A percentile compares a stretch with the other conserved stretches of the same genome.
These are phyloP conservation scores for Argentina anserina DNA, from an alignment of 306 rosid species.

Conservation along the genomic window DNA sequence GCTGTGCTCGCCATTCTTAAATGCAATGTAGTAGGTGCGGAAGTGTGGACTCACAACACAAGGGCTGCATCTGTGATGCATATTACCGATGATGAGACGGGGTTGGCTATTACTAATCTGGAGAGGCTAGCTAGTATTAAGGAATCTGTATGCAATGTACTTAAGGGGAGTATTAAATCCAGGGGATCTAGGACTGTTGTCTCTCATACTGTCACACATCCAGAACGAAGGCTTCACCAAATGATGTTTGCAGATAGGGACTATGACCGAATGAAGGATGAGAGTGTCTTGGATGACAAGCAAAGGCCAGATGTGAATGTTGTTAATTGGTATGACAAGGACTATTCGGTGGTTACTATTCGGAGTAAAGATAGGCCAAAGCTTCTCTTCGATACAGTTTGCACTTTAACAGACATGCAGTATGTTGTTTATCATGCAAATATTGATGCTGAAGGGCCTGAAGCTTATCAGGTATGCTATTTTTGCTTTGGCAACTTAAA, in stretches of 20 bases:
- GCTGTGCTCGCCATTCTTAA: constrained; percentile 78
- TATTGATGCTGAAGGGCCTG: constrained; percentile 79
- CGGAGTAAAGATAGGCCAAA: constrained; percentile 79
- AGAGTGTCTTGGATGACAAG: constrained; percentile 48
- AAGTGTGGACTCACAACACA: constrained; percentile 91
- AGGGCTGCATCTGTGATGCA: constrained; percentile 83
- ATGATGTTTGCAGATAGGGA: constrained; percentile 98
- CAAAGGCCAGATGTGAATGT: constrained; percentile 81
- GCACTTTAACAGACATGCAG: constrained; percentile 95
- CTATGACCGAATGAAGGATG: constrained; percentile 47
- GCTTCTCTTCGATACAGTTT: constrained; percentile 89
- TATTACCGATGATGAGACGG: constrained; percentile 57
- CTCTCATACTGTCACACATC: constrained; percentile 64
- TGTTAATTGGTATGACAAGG: constrained; percentile 75
- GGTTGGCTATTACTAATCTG: constrained; percentile 56
- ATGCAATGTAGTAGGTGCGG: constrained; percentile 77
- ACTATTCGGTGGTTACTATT: constrained; percentile 82
- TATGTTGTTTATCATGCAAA: constrained; percentile 92
- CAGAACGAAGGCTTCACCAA: constrained; percentile 92
- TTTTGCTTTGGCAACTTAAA: constrained; percentile 10
- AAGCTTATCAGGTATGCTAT: constrained; percentile 74
- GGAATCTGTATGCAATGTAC: constrained; percentile 77
- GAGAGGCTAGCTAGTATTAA: constrained; percentile 63
- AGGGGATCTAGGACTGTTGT: constrained; percentile 73
- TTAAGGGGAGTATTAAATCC: constrained; percentile 68